Evolutionary conservation across 2,329 filamentous ascomycete species (phyloP).

Genomic region (Paramyrothecium roridum): DNA sequence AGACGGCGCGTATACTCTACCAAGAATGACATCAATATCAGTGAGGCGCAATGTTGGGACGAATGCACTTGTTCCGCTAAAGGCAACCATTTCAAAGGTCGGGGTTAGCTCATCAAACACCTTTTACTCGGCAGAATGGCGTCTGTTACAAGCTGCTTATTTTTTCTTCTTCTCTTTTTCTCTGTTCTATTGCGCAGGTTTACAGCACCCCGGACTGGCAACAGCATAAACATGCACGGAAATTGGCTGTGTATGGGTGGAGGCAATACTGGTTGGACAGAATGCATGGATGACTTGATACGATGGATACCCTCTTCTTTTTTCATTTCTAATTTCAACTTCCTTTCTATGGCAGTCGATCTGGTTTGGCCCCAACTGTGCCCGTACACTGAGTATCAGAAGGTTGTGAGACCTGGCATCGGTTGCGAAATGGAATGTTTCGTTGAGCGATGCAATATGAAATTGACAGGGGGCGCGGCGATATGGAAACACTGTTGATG

Average conservation of each 20-base stretch:
- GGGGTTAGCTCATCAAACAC: too few relatives aligned
- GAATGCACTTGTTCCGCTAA: too few relatives aligned
- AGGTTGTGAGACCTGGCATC: not conserved
- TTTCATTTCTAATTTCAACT: not conserved
- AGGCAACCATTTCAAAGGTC: too few relatives aligned
- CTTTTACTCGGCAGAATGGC: not conserved
- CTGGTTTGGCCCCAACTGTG: not conserved
- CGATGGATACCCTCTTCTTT: slow-evolving; percentile 39
- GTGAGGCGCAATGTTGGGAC: too few relatives aligned
- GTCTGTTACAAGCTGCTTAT: slow-evolving; percentile 15
- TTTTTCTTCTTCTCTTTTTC: slow-evolving; percentile 12
- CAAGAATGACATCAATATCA: too few relatives aligned
- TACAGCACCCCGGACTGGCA: slow-evolving; percentile 36
- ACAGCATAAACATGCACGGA: slow-evolving; percentile 26
- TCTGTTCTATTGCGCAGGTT: slow-evolving; percentile 22
- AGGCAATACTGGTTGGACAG: slow-evolving; percentile 32
- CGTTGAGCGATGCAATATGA: not conserved
- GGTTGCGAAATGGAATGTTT: not conserved
- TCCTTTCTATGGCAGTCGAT: not conserved
- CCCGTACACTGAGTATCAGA: not conserved
- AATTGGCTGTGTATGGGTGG: slow-evolving; percentile 14
- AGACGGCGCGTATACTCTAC: slow-evolving; percentile 16
- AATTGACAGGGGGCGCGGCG: not conserved
- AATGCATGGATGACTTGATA: slow-evolving; percentile 42
- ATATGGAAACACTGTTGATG: not conserved